A percentile compares a stretch with the other conserved stretches of the same genome.
Evolutionary conservation across 2,329 filamentous ascomycete species (phyloP).

Genomic region (Penicillium concentricum): DNA sequence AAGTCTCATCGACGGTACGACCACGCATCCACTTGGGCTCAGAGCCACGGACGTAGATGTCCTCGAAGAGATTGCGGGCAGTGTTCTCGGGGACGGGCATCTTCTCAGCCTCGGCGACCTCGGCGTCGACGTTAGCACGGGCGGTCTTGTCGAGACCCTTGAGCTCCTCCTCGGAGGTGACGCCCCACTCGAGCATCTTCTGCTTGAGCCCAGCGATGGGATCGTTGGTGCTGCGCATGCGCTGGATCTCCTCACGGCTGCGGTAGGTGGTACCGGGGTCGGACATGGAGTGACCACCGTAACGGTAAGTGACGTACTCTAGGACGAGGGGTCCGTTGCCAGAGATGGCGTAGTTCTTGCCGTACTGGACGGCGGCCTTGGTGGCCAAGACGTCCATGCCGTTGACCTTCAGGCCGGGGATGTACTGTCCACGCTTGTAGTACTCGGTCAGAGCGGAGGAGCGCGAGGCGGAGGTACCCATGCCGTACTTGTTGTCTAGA

Average conservation of each 20-base stretch:
- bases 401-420: conserved; percentile 98
- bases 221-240: conserved; percentile 98
- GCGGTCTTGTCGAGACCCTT: conserved; percentile 96
- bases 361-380: conserved; percentile 93
- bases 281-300: conserved; percentile 99
- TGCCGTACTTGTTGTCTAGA: conserved; percentile 97
- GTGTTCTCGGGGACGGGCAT: conserved; percentile 80
- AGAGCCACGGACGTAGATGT: conserved; percentile 86
- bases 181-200: conserved; percentile 94
- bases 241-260: conserved; percentile 98
- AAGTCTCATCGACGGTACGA: conserved; percentile 87
- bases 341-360: conserved; percentile 77
- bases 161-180: conserved; percentile 89
- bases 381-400: conserved; percentile 98
- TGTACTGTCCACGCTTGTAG: conserved; percentile 99
- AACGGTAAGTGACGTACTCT: conserved; percentile 99
- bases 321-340: conserved; percentile 93
- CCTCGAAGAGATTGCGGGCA: conserved; percentile 85
- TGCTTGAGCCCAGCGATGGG: conserved; percentile 97
- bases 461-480: conserved; percentile 94
- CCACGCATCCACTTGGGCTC: conserved; percentile 89
- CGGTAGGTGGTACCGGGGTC: conserved; percentile 99
- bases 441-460: conserved; percentile 97
- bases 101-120: conserved; percentile 86
- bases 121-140: conserved; percentile 76